phyloP scores from a whole-genome alignment of 441 rosid species.

The Melastoma candidum region DNA sequence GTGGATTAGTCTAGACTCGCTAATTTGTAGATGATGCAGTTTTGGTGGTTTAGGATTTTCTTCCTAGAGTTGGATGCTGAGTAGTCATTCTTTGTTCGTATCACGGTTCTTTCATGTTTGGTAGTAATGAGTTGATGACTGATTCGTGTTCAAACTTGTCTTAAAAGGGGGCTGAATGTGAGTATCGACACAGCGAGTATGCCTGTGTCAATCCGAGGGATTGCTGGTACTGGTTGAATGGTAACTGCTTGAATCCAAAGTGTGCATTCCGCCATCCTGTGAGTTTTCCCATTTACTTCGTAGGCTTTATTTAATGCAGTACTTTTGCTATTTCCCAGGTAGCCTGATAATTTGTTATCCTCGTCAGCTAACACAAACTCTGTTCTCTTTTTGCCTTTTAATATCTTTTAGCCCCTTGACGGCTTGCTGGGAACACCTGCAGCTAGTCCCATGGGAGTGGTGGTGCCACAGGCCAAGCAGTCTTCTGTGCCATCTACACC shows the following conservation, averaged over 20 bases:
- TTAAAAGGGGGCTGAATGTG: constrained; percentile 14
- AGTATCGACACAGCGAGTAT: constrained; percentile 38
- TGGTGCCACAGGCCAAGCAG: constrained; percentile 35
- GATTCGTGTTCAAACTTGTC: background rate
- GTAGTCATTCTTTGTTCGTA: too few relatives aligned
- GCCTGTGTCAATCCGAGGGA: constrained; percentile 54
- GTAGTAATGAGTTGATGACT: too few relatives aligned
- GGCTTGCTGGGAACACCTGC: too few relatives aligned
- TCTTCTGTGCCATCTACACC: constrained; percentile 22
- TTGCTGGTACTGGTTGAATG: constrained; percentile 53
- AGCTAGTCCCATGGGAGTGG: too few relatives aligned
- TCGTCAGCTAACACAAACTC: background rate
- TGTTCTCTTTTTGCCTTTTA: background rate
- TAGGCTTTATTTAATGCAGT: background rate
- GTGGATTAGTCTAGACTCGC: too few relatives aligned
- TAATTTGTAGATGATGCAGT: too few relatives aligned
- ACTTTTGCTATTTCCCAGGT: too few relatives aligned
- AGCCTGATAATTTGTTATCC: too few relatives aligned
- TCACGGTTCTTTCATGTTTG: too few relatives aligned
- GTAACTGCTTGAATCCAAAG: constrained; percentile 39
- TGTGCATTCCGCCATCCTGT: constrained; percentile 57
- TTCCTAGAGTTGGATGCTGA: too few relatives aligned
- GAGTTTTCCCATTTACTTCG: constrained; percentile 14
- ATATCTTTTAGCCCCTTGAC: background rate
- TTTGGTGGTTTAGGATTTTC: too few relatives aligned